Evolutionary conservation across 2,329 filamentous ascomycete species (phyloP), one percentile per base, ranked within the genome.

Genomic region (Phialophora tarda): DNA sequence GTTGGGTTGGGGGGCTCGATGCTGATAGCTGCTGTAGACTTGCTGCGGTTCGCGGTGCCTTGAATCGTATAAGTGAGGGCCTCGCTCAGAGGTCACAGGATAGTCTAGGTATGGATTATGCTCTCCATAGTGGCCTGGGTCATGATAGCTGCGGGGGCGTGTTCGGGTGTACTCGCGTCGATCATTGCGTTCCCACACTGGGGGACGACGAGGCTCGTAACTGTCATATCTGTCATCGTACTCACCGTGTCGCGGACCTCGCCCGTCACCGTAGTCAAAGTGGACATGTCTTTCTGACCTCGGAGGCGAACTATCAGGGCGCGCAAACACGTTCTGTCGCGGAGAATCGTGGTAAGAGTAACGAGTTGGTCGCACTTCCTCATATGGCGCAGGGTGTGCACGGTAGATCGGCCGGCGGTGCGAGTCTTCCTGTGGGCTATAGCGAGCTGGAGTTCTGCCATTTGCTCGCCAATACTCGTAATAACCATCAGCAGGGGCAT

Each of bases 211-310:
- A 59, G 53, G 57, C 26, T 65, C 53, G 50, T 69, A 59, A 24
- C 50, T 54, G 24, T 30, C 2, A 58, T 69, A 59, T 28, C 50
- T 50, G 30, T 30, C 2, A 55, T 51, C 8, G 26, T 51, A 44
- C n/a, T 17, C 41, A 7, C 14, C n/a, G 2, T 30, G 10, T 23
- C 44, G 64, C 17, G 24, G 50, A 8, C 51, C 51, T 57, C 55
- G 50, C 17, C 44, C 11, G 47, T 64, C 60, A 21, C 67, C 67
- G 41, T 68, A 65, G 47, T 69, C 69, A 41, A 71, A 71, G 32
- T 69, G 69, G 48, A 68, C 69, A 26, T 59, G 63, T 62, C 68
- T 59, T 14, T 63, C 59, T 7, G 55, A 57, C 28, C 48, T 47
- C 12, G 48, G 28, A 32, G 50, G 59, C 10, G 53, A 53, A 32